phyloP scores from a whole-genome alignment of 2,329 filamentous ascomycete genomes.

The Fusarium gaditjirri region DNA sequence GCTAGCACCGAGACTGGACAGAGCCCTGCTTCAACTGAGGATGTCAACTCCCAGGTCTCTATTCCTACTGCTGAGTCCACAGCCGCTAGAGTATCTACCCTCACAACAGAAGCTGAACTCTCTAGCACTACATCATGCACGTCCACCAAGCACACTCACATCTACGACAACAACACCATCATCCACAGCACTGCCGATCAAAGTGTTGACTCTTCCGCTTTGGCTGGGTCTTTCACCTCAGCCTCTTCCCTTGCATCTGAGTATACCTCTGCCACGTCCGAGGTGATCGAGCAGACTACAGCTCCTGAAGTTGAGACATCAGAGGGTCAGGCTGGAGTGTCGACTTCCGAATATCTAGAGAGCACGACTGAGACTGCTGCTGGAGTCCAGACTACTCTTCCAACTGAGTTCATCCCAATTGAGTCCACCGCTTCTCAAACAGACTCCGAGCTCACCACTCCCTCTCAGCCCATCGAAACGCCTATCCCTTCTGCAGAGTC shows the following conservation, averaged over 20 bases:
- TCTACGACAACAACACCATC: conserved; percentile 32
- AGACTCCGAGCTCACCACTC: not conserved
- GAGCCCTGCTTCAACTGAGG: not conserved
- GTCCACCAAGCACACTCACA: conserved; percentile 19
- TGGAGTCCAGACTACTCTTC: not conserved
- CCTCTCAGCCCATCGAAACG: not conserved
- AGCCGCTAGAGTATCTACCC: not conserved
- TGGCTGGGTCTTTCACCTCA: conserved; percentile 2
- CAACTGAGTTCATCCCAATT: not conserved
- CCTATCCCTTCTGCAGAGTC: not conserved
- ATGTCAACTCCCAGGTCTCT: not conserved
- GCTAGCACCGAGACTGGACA: conserved; percentile 12
- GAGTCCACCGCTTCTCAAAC: conserved; percentile 4
- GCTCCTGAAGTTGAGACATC: not conserved
- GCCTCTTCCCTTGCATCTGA: conserved; percentile 4
- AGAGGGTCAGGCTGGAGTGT: not conserved
- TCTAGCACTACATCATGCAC: conserved; percentile 22
- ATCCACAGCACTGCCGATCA: conserved; percentile 7
- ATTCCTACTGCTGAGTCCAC: not conserved
- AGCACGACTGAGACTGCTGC: not conserved
- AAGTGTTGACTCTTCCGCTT: conserved; percentile 19
- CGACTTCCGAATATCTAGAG: not conserved
- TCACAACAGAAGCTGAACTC: not conserved
- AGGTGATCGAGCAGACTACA: not conserved
- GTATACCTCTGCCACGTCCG: not conserved